phyloP scores from a whole-genome alignment of 768 basidiomycete genomes.

The Agaricus subrufescens region DNA sequence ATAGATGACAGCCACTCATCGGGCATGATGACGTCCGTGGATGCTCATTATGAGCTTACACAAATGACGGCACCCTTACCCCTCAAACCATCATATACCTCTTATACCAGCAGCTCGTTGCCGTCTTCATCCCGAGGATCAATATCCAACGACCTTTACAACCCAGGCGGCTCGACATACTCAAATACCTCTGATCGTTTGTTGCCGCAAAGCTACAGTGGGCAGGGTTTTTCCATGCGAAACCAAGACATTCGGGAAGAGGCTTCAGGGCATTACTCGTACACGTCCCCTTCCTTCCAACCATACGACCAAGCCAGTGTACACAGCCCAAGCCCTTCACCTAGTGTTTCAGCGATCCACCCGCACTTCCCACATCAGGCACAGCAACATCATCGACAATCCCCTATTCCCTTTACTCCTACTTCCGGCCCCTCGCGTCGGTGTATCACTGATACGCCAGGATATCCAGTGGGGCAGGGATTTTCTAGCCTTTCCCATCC shows the following conservation, averaged over 20 bases:
- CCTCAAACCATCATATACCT: slow-evolving; percentile 41
- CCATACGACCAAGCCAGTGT: slow-evolving; percentile 32
- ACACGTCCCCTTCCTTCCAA: slow-evolving; percentile 45
- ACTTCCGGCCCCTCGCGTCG: slow-evolving; percentile 39
- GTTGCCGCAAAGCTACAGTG: slow-evolving; percentile 40
- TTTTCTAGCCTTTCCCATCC: slow-evolving; percentile 46
- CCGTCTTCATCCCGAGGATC: slow-evolving; percentile 39
- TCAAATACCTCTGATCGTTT: slow-evolving; percentile 48
- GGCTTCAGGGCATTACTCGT: slow-evolving; percentile 44
- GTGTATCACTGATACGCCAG: slow-evolving; percentile 53
- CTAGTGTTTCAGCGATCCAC: slow-evolving; percentile 27
- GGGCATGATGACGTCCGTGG: slow-evolving; percentile 33
- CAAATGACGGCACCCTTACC: slow-evolving; percentile 44
- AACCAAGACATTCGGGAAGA: slow-evolving; percentile 17
- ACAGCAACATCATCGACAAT: slow-evolving; percentile 38
- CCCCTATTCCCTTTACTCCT: slow-evolving; percentile 35
- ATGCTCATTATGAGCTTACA: slow-evolving; percentile 40
- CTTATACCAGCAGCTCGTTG: slow-evolving; percentile 32
- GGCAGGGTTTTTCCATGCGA: slow-evolving; percentile 39
- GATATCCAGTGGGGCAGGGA: slow-evolving; percentile 43
- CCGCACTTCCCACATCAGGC: slow-evolving; percentile 32
- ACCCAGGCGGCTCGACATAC: slow-evolving; percentile 34
- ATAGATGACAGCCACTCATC: slow-evolving; percentile 38
- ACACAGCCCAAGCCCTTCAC: slow-evolving; percentile 37
- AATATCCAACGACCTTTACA: slow-evolving; percentile 37